Conservation (phyloP, 257 asterid genomes). For the Linderniella brevidens region DNA sequence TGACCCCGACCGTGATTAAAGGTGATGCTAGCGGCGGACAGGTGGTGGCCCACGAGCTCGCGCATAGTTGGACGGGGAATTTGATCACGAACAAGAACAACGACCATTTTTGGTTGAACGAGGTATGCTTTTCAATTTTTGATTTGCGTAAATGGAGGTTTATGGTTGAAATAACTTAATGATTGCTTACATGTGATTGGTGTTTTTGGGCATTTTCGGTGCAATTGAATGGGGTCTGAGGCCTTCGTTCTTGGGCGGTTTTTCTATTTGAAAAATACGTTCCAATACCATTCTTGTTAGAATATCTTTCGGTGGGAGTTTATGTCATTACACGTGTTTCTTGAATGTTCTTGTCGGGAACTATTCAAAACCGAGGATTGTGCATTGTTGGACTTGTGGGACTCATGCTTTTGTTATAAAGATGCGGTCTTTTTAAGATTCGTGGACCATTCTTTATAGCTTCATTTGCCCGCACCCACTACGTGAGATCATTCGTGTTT, state of each 20-base stretch:
- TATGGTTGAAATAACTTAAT: neutral
- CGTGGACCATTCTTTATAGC: neutral
- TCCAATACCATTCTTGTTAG: too few relatives aligned
- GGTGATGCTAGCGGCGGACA: slow-evolving; percentile 81
- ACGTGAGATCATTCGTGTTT: slow-evolving; percentile 11
- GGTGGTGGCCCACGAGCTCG: slow-evolving; percentile 96
- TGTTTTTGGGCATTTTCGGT: too few relatives aligned
- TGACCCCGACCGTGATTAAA: slow-evolving; percentile 87
- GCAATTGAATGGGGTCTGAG: too few relatives aligned
- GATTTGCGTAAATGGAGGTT: neutral
- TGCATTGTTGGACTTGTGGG: too few relatives aligned
- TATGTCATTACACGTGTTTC: too few relatives aligned
- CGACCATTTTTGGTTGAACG: slow-evolving; percentile 97
- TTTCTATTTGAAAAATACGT: too few relatives aligned
- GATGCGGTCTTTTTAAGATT: neutral
- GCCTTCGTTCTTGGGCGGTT: too few relatives aligned
- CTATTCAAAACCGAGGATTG: too few relatives aligned
- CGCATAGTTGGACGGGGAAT: slow-evolving; percentile 98
- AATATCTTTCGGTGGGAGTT: too few relatives aligned
- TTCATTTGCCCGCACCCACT: neutral
- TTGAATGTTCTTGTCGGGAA: too few relatives aligned
- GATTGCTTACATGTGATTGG: neutral
- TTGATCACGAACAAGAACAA: slow-evolving; percentile 89
- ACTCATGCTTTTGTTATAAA: too few relatives aligned
- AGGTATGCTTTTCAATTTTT: slow-evolving; percentile 44